Base-by-base conservation (phyloP, 176 grass and related monocot genomes). In the Musa troglodytarum region DNA sequence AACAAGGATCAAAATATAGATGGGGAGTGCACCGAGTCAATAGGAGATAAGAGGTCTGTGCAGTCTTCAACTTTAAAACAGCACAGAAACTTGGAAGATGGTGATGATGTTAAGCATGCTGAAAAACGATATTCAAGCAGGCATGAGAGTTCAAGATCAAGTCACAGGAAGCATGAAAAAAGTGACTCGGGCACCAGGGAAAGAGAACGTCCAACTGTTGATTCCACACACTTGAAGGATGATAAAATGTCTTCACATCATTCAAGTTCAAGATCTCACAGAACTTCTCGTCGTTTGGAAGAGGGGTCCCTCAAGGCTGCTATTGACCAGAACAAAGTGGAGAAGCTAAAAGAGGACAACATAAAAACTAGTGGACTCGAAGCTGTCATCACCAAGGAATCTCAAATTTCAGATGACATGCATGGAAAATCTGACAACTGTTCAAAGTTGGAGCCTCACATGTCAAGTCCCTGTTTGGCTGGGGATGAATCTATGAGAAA, bases 221-320 rank as follows among this genome's bases (percentile, higher is more conserved):
- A 67, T 53, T 58, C 53, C n/a, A 57, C 19, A 22, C 19, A 24
- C 53, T 71, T n/a, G 10, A 79, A 54, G 66, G 77, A 79, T 50
- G 77, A 58, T 50, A 77, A 77, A 9, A 70, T n/a, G 14, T 28
- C 58, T 63, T 87, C 77, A 26, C 81, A 24, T 67, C 81, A 87
- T 81, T 83, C 68, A 29, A 81, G 69, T 84, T 81, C 63, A 71
- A 81, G 75, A 78, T 88, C 86, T 63, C 76, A 87, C 68, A 85
- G 84, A 84, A 92, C 81, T 56, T 92, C 84, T 63, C 80, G 68
- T n/a, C 78, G 56, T 83, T 75, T 74, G 13, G 51, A 76, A 43
- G 86, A 88, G 78, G 82, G 66, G 10, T 71, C 66, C 20, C 26
- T 61, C 58, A 63, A n/a, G 58, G 77, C 81, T 81, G 59, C 21